These are phyloP conservation scores for Fusarium coffeatum DNA, from an alignment of 2,329 filamentous ascomycete genomes.

Conservation along the genomic window DNA sequence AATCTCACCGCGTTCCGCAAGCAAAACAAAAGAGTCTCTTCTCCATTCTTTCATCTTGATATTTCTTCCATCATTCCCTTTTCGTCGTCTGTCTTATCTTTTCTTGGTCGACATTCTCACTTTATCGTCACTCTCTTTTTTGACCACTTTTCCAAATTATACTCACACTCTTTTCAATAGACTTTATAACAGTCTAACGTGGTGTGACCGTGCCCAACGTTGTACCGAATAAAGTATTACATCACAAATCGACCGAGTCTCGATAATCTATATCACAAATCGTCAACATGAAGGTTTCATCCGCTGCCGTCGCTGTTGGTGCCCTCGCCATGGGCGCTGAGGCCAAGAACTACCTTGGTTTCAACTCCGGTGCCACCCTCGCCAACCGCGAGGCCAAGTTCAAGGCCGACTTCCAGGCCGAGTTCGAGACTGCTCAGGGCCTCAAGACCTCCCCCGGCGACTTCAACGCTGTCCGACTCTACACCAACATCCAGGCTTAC, in stretches of 20 bases:
- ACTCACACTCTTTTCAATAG: constrained; percentile 37
- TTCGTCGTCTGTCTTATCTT: constrained; percentile 25
- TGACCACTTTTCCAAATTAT: constrained; percentile 27
- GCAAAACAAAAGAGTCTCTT: constrained; percentile 32
- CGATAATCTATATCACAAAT: constrained; percentile 20
- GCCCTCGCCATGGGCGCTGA: constrained; percentile 56
- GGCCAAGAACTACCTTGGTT: constrained; percentile 63
- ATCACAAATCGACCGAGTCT: constrained; percentile 21
- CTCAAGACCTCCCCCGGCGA: constrained; percentile 58
- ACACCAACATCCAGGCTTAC: constrained; percentile 75
- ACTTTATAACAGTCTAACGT: constrained; percentile 16
- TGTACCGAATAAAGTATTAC: constrained; percentile 28
- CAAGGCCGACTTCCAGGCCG: constrained; percentile 60
- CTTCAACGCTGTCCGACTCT: constrained; percentile 71
- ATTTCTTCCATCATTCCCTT: constrained; percentile 28
- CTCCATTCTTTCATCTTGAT: constrained; percentile 26
- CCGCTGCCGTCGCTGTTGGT: constrained; percentile 52
- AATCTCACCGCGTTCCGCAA: constrained; percentile 42
- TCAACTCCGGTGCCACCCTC: constrained; percentile 63
- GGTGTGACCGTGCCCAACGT: constrained; percentile 31
- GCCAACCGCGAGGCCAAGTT: constrained; percentile 64
- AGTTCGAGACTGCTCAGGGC: constrained; percentile 57
- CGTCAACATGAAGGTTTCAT: constrained; percentile 58
- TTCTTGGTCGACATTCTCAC: constrained; percentile 38
- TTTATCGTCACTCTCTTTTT: constrained; percentile 44